Conservation (phyloP, 352 stramenopile genomes). For the Hyphochytrium catenoides region DNA sequence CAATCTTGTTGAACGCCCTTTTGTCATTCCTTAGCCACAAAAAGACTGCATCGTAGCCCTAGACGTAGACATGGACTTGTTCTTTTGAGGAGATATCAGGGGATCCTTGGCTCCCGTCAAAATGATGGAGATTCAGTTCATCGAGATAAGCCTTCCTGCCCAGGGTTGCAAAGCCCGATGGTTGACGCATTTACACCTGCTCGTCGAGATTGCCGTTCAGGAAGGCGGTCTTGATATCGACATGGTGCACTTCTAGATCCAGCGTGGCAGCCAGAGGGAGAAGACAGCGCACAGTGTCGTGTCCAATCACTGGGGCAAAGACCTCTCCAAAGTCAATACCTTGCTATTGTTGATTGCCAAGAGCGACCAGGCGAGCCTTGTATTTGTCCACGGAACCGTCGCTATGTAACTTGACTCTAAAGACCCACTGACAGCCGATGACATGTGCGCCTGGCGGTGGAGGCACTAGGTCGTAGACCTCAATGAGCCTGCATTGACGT, state of each 20-base stretch:
- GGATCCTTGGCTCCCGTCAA: too few relatives aligned
- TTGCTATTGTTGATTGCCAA: constrained; percentile 11
- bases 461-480: constrained; percentile 3
- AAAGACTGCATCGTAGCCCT: too few relatives aligned
- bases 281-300: constrained; percentile 6
- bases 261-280: constrained; percentile 3
- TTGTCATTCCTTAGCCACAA: too few relatives aligned
- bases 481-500: too few relatives aligned
- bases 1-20: too few relatives aligned
- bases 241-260: neutral
- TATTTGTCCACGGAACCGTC: constrained; percentile 14
- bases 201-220: too few relatives aligned
- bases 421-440: constrained; percentile 11
- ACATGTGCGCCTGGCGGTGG: neutral
- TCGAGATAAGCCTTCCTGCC: too few relatives aligned
- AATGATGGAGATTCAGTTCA: too few relatives aligned
- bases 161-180: too few relatives aligned
- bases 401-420: constrained; percentile 16
- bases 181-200: too few relatives aligned
- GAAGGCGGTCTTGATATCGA: constrained; percentile 11
- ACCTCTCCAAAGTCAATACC: constrained; percentile 16
- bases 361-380: constrained; percentile 14
- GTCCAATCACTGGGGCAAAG: constrained; percentile 10
- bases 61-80: too few relatives aligned
- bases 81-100: too few relatives aligned